Percentiles rank a stretch among this genome's conserved stretches.
These are phyloP conservation scores for Phaeotremella skinneri DNA, from an alignment of 768 basidiomycete species.

Conservation along the genomic window DNA sequence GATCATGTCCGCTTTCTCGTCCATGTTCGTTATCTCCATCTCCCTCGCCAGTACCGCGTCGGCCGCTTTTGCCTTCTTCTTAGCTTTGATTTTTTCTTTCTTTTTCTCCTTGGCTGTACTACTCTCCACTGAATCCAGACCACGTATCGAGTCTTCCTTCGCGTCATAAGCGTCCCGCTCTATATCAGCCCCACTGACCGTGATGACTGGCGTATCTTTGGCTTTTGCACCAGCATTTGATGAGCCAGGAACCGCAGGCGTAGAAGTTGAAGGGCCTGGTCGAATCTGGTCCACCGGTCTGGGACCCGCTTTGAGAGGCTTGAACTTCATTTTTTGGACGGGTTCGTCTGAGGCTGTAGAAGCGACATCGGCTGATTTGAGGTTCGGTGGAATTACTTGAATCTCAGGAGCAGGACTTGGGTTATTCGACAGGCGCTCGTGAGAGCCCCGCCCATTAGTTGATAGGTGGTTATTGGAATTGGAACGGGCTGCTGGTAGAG, in stretches of 20 bases:
- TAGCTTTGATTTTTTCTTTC: not conserved
- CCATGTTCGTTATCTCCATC: not conserved
- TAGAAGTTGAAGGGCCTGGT: not conserved
- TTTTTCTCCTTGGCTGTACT: not conserved
- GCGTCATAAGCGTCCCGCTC: not conserved
- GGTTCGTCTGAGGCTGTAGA: not conserved
- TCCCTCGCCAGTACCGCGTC: not conserved
- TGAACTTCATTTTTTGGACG: constrained; percentile 1
- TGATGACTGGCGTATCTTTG: no score
- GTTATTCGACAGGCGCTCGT: no score
- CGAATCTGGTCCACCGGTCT: not conserved
- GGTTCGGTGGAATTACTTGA: constrained; percentile 1
- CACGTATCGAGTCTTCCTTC: not conserved
- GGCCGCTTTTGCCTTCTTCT: not conserved
- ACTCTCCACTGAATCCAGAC: no score
- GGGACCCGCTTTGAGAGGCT: not conserved
- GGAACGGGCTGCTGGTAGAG: no score
- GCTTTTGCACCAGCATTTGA: no score
- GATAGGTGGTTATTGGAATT: no score
- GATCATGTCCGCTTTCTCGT: not conserved
- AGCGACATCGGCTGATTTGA: not conserved
- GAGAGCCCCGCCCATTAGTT: no score
- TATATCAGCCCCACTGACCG: not conserved
- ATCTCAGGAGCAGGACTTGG: no score
- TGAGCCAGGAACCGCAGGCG: not conserved